Percentiles rank a stretch among this genome's conserved stretches.
These are phyloP conservation scores for Brasenia schreberi DNA, from an alignment of 164 flowering plant species.

Conservation along the genomic window DNA sequence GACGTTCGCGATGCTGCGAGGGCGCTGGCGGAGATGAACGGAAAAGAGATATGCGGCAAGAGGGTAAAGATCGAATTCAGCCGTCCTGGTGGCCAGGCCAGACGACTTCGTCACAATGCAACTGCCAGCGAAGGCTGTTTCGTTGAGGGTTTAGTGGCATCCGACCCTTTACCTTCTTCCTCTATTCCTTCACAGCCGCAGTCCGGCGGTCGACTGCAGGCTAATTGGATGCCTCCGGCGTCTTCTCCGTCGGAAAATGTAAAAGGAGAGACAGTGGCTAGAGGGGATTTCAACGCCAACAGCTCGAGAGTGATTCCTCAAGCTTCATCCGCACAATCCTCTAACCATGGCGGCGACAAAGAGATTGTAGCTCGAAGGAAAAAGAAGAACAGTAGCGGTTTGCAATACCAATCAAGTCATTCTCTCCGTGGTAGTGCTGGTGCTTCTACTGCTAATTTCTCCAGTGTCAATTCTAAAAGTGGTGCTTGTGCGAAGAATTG, in stretches of 20 bases:
- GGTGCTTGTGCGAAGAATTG: neutral
- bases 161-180: neutral
- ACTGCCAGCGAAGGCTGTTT: neutral
- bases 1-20: slow-evolving; percentile 64
- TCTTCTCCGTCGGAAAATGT: no score
- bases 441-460: neutral
- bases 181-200: neutral
- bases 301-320: neutral
- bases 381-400: neutral
- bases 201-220: neutral
- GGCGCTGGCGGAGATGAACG: slow-evolving; percentile 59
- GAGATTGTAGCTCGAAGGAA: neutral
- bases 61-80: slow-evolving; percentile 54
- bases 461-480: no score
- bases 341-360: neutral
- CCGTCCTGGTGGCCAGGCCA: slow-evolving; percentile 52
- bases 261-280: neutral
- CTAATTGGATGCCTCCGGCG: neutral
- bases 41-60: slow-evolving; percentile 53
- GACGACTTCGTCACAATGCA: neutral
- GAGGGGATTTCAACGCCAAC: neutral
- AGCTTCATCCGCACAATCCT: neutral
- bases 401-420: neutral
- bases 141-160: neutral
- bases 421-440: neutral